A percentile compares a stretch with the other conserved stretches of the same genome.
Evolutionary conservation across 129 eudicot species (phyloP).

Genomic region (Calendula officinalis): DNA sequence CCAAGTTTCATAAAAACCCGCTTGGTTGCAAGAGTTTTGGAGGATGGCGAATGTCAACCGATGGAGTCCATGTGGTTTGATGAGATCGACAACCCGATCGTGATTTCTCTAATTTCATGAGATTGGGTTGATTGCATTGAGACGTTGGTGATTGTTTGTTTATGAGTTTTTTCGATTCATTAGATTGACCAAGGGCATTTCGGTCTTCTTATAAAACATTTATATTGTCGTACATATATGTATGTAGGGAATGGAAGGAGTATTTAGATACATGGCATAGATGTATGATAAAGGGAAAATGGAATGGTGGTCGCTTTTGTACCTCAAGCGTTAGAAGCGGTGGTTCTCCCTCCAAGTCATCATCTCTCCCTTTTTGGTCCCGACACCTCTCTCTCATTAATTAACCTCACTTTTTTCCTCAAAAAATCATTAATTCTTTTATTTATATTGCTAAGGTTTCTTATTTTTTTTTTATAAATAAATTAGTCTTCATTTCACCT

Average conservation of each 20-base stretch:
- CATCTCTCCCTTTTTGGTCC: conserved; percentile 20
- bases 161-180: neutral
- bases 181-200: neutral
- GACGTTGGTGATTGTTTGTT: neutral
- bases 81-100: too few species aligned
- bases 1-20: too few species aligned
- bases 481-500: neutral
- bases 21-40: too few species aligned
- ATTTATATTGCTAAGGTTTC: neutral
- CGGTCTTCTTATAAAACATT: neutral
- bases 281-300: neutral
- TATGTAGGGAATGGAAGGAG: neutral
- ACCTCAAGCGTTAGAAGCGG: conserved; percentile 28
- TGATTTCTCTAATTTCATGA: too few species aligned
- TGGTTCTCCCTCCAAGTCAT: conserved; percentile 31
- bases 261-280: neutral
- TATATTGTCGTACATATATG: neutral
- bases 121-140: neutral
- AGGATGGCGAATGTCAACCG: too few species aligned
- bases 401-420: conserved; percentile 8
- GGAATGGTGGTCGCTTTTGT: conserved; percentile 45
- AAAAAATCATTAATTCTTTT: conserved; percentile 1
- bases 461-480: neutral
- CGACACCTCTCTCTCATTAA: conserved; percentile 23
- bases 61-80: too few species aligned